Evolutionary conservation across 345 rosid species (phyloP).

Genomic region (Rhizophora mangle): DNA sequence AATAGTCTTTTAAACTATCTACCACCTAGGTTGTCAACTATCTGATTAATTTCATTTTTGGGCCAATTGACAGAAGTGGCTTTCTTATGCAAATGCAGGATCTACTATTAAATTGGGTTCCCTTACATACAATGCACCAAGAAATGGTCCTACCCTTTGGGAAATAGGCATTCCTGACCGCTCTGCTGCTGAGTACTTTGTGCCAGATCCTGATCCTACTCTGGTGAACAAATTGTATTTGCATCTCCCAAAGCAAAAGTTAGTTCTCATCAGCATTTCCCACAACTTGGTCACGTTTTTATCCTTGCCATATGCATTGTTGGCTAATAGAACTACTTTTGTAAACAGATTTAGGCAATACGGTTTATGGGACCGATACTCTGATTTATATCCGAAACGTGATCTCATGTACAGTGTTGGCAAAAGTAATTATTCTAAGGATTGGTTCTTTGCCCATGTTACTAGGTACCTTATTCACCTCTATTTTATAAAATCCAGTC

Average conservation of each 20-base stretch:
- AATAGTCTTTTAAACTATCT: background rate
- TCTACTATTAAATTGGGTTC: slow-evolving; percentile 36
- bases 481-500: too few species aligned
- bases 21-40: background rate
- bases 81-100: slow-evolving; percentile 38
- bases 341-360: slow-evolving; percentile 68
- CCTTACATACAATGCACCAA: slow-evolving; percentile 57
- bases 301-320: background rate
- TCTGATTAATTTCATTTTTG: too few species aligned
- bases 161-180: slow-evolving; percentile 85
- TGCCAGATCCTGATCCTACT: slow-evolving; percentile 61
- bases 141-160: slow-evolving; percentile 79
- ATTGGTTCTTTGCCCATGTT: slow-evolving; percentile 89
- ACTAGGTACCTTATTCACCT: slow-evolving; percentile 36
- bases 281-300: background rate
- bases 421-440: slow-evolving; percentile 34
- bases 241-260: slow-evolving; percentile 34
- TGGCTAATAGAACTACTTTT: background rate
- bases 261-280: background rate
- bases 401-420: slow-evolving; percentile 58
- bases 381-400: slow-evolving; percentile 42
- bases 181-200: slow-evolving; percentile 62
- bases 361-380: slow-evolving; percentile 68
- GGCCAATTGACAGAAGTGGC: too few species aligned
- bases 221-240: slow-evolving; percentile 43